Base-by-base conservation (phyloP, 768 basidiomycete genomes). In the Lentinus tigrinus region DNA sequence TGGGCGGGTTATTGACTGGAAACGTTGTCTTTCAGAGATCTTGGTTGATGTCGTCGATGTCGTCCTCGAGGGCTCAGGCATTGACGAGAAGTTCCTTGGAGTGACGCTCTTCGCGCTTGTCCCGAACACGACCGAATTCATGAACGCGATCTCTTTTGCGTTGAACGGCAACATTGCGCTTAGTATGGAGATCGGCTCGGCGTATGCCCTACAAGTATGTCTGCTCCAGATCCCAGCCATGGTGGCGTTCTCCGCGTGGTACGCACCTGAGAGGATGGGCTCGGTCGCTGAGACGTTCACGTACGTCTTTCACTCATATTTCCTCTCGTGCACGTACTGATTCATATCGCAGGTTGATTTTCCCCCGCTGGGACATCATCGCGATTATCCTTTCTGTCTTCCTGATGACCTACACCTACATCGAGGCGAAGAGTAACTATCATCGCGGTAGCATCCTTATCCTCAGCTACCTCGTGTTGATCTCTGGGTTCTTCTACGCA, bases 121-220 rank as follows among this genome's bases (percentile, higher is more conserved):
- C 0, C 97, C 97, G 4, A 99, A 99, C 69, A 97, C 95, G 3
- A 98, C 97, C 2, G 97, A 99, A 73, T 98, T 99, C 72, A 97
- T 97, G 94, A 98, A 98, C 69, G 97, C 97, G 49, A 95, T 98
- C 60, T 96, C 95, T 3, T 99, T 99, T 69, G 95, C 97, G 26
- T 73, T 99, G 61, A 92, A 97, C 68, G 96, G 89, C 6, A 98
- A 98, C 70, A 99, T 99, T 62, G 93, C 97, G 2, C 75, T 99
- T 24, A 98, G 95, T 72, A 98, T 98, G 95, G 97, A 98, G 74
- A 98, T 99, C 66, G 97, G 97, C 14, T 98, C 97, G 1, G 97
- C 97, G 4, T 99, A 99, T 73, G 97, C 97, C 4, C 81, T 99
- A 3, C 97, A 99, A 73, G 97, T 99, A 16, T 99, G 97, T 72